A percentile compares a stretch with the other conserved stretches of the same genome.
Evolutionary conservation across 441 rosid genomes (phyloP).

Genomic region (Euphorbia schlechtendalii): DNA sequence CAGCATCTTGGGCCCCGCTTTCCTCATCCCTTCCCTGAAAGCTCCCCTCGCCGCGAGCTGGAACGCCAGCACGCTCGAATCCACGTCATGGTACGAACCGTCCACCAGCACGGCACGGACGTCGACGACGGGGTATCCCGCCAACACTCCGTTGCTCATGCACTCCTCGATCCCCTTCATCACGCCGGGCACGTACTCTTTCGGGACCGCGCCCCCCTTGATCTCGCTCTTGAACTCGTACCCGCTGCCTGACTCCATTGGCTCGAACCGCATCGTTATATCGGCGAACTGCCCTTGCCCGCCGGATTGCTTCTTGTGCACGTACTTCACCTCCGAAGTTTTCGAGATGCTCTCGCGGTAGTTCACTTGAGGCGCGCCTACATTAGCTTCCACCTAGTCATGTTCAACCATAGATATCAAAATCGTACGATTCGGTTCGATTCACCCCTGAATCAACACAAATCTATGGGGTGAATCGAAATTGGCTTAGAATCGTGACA

Average conservation of each 20-base stretch:
- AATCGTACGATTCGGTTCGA: too few relatives aligned
- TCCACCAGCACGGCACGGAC: constrained; percentile 76
- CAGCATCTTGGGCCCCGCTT: constrained; percentile 75
- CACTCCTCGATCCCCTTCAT: constrained; percentile 92
- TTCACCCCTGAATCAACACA: too few relatives aligned
- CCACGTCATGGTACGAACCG: constrained; percentile 92
- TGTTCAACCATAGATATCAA: too few relatives aligned
- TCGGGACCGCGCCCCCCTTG: constrained; percentile 93
- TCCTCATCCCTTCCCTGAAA: constrained; percentile 77
- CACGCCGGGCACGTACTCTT: constrained; percentile 84
- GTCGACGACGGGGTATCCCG: constrained; percentile 89
- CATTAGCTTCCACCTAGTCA: constrained; percentile 81
- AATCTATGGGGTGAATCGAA: too few relatives aligned
- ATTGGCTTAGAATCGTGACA: too few relatives aligned
- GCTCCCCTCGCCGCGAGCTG: constrained; percentile 97
- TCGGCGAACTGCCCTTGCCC: constrained; percentile 98
- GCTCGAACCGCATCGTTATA: constrained; percentile 81
- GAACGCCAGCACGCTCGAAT: constrained; percentile 89
- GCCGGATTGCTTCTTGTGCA: constrained; percentile 93
- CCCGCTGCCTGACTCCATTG: constrained; percentile 74
- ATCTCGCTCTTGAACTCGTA: constrained; percentile 95
- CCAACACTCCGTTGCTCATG: constrained; percentile 78
- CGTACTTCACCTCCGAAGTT: constrained; percentile 68
- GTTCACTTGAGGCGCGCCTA: constrained; percentile 98
- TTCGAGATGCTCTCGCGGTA: constrained; percentile 96